Evolutionary conservation across 2,329 filamentous ascomycete species (phyloP).

Genomic region (Tolypocladium ovalisporum): DNA sequence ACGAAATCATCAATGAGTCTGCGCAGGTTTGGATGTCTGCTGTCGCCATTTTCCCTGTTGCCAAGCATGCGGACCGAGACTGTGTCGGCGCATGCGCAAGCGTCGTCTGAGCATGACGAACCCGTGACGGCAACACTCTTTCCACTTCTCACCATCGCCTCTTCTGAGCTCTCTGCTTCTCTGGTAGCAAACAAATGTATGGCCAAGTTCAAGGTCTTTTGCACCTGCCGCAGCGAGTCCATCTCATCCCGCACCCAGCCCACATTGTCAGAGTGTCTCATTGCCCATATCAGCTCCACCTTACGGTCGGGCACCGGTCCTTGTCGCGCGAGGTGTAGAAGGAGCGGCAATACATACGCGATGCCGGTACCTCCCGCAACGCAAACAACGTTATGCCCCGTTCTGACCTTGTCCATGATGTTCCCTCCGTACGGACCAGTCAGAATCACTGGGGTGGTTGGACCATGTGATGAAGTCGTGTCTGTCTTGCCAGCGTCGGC

Average conservation of each 20-base stretch:
- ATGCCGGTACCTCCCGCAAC: constrained; percentile 30
- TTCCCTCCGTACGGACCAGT: constrained; percentile 52
- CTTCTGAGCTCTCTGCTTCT: constrained; percentile 17
- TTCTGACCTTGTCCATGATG: constrained; percentile 28
- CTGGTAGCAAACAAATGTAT: constrained; percentile 51
- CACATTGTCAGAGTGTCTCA: constrained; percentile 42
- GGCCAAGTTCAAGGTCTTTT: constrained; percentile 29
- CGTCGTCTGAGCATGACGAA: constrained; percentile 15
- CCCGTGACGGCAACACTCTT: constrained; percentile 8
- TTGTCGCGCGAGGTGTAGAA: constrained; percentile 19
- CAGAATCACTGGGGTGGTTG: constrained; percentile 44
- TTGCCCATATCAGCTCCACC: constrained; percentile 55
- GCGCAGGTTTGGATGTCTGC: constrained; percentile 33
- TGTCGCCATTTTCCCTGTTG: constrained; percentile 14
- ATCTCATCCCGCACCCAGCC: constrained; percentile 50
- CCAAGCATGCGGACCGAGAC: constrained; percentile 17
- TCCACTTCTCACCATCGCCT: constrained; percentile 6
- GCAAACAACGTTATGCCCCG: constrained; percentile 27
- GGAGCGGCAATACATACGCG: constrained; percentile 25
- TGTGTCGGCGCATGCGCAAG: constrained; percentile 16
- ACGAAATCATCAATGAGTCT: constrained; percentile 38
- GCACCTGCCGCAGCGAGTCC: constrained; percentile 28
- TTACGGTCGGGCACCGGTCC: constrained; percentile 35
- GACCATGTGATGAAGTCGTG: constrained; percentile 5
- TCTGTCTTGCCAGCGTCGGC: constrained; percentile 7